phyloP scores from a whole-genome alignment of 768 basidiomycete genomes.

The Boletus subparvulus region DNA sequence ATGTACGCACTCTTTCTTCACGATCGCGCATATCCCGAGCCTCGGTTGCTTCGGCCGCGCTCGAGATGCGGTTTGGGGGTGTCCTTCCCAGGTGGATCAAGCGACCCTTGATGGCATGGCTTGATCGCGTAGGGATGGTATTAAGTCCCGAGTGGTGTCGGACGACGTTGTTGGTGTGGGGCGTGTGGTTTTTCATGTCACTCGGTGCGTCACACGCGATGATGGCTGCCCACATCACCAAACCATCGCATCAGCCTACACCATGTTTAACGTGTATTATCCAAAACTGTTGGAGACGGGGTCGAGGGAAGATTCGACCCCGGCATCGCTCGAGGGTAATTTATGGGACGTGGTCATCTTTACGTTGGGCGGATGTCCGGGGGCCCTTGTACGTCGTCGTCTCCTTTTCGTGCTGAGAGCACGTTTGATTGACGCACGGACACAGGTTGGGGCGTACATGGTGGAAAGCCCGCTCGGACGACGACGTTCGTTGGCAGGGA shows the following conservation, averaged over 20 bases:
- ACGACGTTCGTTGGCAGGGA: slow-evolving; percentile 68
- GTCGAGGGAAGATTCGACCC: slow-evolving; percentile 18
- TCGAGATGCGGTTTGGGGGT: slow-evolving; percentile 41
- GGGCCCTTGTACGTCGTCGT: slow-evolving; percentile 63
- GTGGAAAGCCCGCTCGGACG: slow-evolving; percentile 71
- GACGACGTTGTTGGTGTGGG: slow-evolving; percentile 81
- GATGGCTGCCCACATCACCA: neutral
- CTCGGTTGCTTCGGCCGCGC: slow-evolving; percentile 39
- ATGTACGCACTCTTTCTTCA: neutral
- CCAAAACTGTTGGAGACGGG: slow-evolving; percentile 78
- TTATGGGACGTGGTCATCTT: slow-evolving; percentile 88
- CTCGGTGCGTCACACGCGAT: slow-evolving; percentile 51
- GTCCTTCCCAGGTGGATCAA: slow-evolving; percentile 54
- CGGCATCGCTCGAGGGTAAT: slow-evolving; percentile 56
- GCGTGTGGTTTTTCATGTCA: slow-evolving; percentile 71
- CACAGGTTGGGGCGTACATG: slow-evolving; percentile 80
- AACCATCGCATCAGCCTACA: slow-evolving; percentile 55
- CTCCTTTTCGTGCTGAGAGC: neutral
- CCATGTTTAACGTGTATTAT: slow-evolving; percentile 92
- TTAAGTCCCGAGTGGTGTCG: slow-evolving; percentile 72
- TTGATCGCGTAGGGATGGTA: slow-evolving; percentile 65
- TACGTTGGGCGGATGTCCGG: slow-evolving; percentile 81
- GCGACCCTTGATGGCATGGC: slow-evolving; percentile 65
- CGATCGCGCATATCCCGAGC: slow-evolving; percentile 21
- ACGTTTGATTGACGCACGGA: neutral